A percentile compares a stretch with the other conserved stretches of the same genome.
These are phyloP conservation scores for Globisporangium apiculatum DNA, from an alignment of 352 stramenopile species.

Conservation along the genomic window DNA sequence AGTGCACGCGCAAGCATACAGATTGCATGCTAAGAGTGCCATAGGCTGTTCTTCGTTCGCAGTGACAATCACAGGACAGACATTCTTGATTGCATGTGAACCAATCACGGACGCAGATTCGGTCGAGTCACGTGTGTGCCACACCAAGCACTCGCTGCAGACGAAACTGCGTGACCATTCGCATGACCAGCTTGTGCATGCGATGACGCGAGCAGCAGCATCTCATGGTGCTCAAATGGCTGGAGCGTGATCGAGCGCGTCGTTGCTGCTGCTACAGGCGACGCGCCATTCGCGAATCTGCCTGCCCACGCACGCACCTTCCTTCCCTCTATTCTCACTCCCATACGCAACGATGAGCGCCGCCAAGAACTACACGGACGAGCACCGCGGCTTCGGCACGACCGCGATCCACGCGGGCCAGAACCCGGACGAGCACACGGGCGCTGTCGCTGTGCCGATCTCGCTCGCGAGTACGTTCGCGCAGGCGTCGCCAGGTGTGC, in stretches of 20 bases:
- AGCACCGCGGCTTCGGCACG: slow-evolving; percentile 79
- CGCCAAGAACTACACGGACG: slow-evolving; percentile 52
- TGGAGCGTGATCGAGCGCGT: background rate
- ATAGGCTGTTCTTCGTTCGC: background rate
- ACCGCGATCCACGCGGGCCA: slow-evolving; percentile 83
- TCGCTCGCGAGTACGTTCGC: slow-evolving; percentile 90
- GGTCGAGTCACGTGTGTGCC: background rate
- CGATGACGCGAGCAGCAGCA: background rate
- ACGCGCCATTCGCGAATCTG: slow-evolving; percentile 10
- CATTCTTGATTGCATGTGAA: background rate
- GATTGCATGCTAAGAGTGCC: background rate
- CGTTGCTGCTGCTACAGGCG: no score
- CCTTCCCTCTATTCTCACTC: background rate
- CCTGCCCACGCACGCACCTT: slow-evolving; percentile 3
- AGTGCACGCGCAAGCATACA: background rate
- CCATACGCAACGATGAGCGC: slow-evolving; percentile 28
- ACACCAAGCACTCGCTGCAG: background rate
- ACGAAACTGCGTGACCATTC: slow-evolving; percentile 1
- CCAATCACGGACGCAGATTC: no score
- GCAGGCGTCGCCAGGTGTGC: slow-evolving; percentile 65
- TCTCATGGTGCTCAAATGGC: background rate
- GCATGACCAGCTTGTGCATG: background rate
- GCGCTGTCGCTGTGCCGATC: slow-evolving; percentile 86
- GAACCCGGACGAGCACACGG: slow-evolving; percentile 62
- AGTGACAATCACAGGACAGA: background rate